Conservation (phyloP, 1,284 basidiomycete species). For the Volvariella volvacea region DNA sequence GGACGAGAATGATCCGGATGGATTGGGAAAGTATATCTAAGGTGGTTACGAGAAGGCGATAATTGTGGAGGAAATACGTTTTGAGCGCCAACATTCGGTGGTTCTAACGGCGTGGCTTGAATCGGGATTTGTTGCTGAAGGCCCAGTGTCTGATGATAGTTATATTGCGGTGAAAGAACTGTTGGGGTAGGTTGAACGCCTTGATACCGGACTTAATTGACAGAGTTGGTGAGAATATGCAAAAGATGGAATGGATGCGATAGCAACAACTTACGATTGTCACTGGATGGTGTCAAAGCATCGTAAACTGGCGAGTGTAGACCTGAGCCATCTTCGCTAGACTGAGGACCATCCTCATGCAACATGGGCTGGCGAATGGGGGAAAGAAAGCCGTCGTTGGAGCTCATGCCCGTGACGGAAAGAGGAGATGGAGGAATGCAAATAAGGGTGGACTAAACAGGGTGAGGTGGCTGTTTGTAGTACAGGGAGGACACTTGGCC, state of each 20-base stretch:
- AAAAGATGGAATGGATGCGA: constrained; percentile 31
- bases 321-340: constrained; percentile 66
- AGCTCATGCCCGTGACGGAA: constrained; percentile 43
- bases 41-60: constrained; percentile 33
- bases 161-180: constrained; percentile 41
- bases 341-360: constrained; percentile 58
- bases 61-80: constrained; percentile 28
- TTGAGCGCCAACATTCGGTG: constrained; percentile 27
- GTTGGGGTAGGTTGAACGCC: constrained; percentile 39
- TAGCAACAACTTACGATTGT: constrained; percentile 42
- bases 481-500: constrained; percentile 14
- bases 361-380: constrained; percentile 44
- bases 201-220: constrained; percentile 67
- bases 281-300: constrained; percentile 33
- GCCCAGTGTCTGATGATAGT: constrained; percentile 31
- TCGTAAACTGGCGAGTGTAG: constrained; percentile 62
- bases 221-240: constrained; percentile 30
- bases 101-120: constrained; percentile 35
- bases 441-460: constrained; percentile 12
- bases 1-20: constrained; percentile 34
- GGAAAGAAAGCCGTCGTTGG: constrained; percentile 46
- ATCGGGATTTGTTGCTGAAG: constrained; percentile 34
- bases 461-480: constrained; percentile 13
- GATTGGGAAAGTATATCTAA: constrained; percentile 32
- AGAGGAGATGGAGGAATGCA: constrained; percentile 1